These are phyloP conservation scores for Termitomyces sp. DNA, from an alignment of 768 basidiomycete species.

Conservation along the genomic window DNA sequence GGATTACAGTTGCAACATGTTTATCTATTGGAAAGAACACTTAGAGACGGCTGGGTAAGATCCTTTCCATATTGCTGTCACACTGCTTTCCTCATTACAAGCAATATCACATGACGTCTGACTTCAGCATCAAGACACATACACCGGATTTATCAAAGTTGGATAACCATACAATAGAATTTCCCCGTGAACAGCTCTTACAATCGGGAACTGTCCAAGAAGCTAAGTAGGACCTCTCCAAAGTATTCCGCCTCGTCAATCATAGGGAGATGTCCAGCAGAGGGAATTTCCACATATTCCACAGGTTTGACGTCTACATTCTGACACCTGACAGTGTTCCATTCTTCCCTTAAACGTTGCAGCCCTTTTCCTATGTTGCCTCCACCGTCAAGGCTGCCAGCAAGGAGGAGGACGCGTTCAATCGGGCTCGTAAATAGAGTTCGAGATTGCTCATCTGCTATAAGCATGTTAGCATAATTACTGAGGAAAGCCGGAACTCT, in stretches of 20 bases:
- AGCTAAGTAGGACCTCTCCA: slow-evolving; percentile 27
- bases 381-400: slow-evolving; percentile 42
- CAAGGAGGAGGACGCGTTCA: slow-evolving; percentile 35
- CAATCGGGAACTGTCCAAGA: slow-evolving; percentile 18
- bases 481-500: not conserved
- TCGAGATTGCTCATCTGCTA: slow-evolving; percentile 10
- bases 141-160: not conserved
- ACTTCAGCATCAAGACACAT: too few species aligned
- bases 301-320: slow-evolving; percentile 15
- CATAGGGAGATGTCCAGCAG: slow-evolving; percentile 49
- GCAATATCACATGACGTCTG: too few species aligned
- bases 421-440: slow-evolving; percentile 22
- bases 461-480: not conserved
- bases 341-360: slow-evolving; percentile 23
- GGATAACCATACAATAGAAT: not conserved
- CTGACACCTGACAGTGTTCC: slow-evolving; percentile 14
- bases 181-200: not conserved
- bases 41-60: too few species aligned
- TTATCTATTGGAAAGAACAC: too few species aligned
- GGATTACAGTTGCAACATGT: too few species aligned
- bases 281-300: slow-evolving; percentile 28
- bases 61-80: too few species aligned
- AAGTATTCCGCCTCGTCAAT: slow-evolving; percentile 41
- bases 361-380: slow-evolving; percentile 40
- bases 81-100: too few species aligned